Base-by-base conservation (phyloP, 2,329 filamentous ascomycete genomes). In the Chaetomiaceae sp. region DNA sequence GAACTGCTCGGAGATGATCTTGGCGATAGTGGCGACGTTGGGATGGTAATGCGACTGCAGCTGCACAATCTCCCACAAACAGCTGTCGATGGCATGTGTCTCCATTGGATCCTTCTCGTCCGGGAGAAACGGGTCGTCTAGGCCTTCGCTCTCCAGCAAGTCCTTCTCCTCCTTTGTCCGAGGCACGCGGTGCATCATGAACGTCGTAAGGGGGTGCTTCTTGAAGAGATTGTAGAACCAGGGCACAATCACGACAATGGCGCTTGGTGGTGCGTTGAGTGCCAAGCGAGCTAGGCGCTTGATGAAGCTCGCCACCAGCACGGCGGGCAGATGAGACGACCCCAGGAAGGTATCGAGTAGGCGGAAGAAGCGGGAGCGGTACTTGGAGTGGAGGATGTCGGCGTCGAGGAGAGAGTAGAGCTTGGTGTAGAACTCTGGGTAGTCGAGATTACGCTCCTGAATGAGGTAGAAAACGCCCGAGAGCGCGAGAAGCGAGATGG, bases 211-310 rank as follows among this genome's bases (percentile, higher is more conserved):
- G 1, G 91, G 91, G 63, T 98, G 93, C 55, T 78, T 79, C 66
- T 88, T 93, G 63, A 98, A 76, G 56, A 95, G 76, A 67, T 98
- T 98, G 73, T 98, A 98, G 42, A 91, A 83, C 82, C 88, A 96
- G 1, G 93, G 94, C 9, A 97, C 75, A 37, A 95, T 82, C 44
- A 83, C 84, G 14, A 97, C 90, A 43, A 97, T 85, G 24, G 88
- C 90, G 27, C 87, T 82, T 2, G 94, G 93, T 2, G 94, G 91
- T 0, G 88, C 90, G 60, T 87, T 83, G n/a, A 98, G 75, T 14
- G 87, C 79, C 30, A 97, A 74, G 42, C 91, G 78, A 3, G 89
- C 81, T 8, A 98, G 75, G n/a, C 88, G 80, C 68, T 98, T 98
- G 70, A 98, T 83, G 67, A 98, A 98, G 66, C 89, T 95, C 11